Percentiles rank a stretch among this genome's conserved stretches.
Evolutionary conservation across 176 grass and related monocot species (phyloP).

Genomic region (Triticum monococcum): DNA sequence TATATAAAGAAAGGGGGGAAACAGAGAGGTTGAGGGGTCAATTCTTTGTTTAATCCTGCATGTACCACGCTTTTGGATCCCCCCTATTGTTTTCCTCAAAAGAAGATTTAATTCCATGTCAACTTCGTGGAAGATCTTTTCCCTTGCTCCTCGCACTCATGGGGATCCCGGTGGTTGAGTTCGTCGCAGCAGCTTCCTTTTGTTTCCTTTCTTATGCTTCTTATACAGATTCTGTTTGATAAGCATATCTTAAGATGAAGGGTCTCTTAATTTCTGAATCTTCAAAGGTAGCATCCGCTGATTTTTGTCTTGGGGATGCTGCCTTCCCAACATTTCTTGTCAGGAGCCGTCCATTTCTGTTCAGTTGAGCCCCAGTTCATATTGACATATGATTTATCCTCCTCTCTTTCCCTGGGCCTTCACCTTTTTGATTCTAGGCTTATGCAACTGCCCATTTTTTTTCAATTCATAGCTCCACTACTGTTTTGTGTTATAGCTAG

Average conservation of each 20-base stretch:
- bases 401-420: neutral
- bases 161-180: neutral
- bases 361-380: neutral
- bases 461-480: neutral
- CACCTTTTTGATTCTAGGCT: neutral
- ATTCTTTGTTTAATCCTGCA: conserved; percentile 32
- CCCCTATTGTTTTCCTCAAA: conserved; percentile 23
- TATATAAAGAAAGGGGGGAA: neutral
- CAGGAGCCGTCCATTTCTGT: neutral
- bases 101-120: conserved; percentile 10
- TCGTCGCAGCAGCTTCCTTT: conserved; percentile 28
- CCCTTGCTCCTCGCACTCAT: neutral
- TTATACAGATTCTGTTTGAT: neutral
- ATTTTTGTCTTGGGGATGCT: conserved; percentile 5
- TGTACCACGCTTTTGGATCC: conserved; percentile 18
- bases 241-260: conserved; percentile 26
- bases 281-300: neutral
- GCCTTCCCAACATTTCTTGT: conserved; percentile 2
- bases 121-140: conserved; percentile 28
- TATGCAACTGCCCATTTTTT: neutral
- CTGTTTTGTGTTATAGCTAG: neutral
- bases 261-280: conserved; percentile 23
- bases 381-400: neutral
- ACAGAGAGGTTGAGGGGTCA: neutral
- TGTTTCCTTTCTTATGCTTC: neutral